Evolutionary conservation across 768 basidiomycete genomes (phyloP).

Genomic region (Tulasnella sp.): DNA sequence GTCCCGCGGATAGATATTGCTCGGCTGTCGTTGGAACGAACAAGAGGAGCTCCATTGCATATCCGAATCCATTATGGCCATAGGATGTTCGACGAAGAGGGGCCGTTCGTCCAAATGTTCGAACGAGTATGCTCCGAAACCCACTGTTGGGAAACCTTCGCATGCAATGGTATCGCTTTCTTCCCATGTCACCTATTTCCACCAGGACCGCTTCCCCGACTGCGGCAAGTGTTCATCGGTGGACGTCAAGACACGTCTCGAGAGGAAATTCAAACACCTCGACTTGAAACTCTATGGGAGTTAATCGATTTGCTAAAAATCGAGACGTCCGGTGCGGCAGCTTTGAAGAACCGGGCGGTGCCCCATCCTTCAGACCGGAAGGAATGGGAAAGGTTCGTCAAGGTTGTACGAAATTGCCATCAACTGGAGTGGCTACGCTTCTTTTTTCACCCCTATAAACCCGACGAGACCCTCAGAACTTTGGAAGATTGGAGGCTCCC

Average conservation of each 20-base stretch:
- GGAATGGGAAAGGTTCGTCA: background rate
- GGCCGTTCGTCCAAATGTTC: background rate
- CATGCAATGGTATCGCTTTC: background rate
- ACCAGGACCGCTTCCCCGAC: background rate
- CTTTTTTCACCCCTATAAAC: background rate
- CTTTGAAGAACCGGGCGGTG: background rate
- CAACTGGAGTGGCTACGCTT: background rate
- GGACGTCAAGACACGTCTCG: background rate
- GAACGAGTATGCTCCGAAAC: background rate
- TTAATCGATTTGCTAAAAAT: background rate
- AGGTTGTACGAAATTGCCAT: background rate
- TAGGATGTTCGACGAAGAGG: too few species aligned
- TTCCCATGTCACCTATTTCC: background rate
- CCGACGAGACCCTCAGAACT: background rate
- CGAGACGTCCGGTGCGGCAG: background rate
- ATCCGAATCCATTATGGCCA: background rate
- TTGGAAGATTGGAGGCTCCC: background rate
- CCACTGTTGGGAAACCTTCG: background rate
- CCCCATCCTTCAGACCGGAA: background rate
- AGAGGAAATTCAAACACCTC: background rate
- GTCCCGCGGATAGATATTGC: background rate
- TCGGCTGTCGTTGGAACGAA: background rate
- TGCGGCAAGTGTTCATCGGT: background rate
- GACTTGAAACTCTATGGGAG: background rate
- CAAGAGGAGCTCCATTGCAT: background rate